Conservation (phyloP, 371 early-diverging fungal species). For the Mortierella sp. region DNA sequence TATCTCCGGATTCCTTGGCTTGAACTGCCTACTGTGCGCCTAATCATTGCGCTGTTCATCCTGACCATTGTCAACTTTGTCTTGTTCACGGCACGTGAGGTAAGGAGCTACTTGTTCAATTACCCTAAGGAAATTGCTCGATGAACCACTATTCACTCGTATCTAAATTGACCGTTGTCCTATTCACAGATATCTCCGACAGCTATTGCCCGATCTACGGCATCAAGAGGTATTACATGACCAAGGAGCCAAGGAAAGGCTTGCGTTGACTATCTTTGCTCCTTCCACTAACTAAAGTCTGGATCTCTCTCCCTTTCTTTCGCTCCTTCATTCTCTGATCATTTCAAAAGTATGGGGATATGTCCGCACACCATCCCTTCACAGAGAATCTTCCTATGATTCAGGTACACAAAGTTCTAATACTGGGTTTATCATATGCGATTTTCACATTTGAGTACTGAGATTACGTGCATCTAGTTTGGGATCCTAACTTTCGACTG, state of each 20-base stretch:
- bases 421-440: no score
- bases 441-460: no score
- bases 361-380: slow-evolving; percentile 16
- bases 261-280: no score
- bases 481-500: no score
- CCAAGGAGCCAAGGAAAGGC: no score
- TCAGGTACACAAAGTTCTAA: no score
- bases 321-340: background rate
- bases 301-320: background rate
- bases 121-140: background rate
- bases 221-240: slow-evolving; percentile 25
- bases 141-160: background rate
- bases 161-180: no score
- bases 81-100: slow-evolving; percentile 43
- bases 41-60: slow-evolving; percentile 33
- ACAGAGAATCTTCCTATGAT: no score
- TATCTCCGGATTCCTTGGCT: slow-evolving; percentile 51
- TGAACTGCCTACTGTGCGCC: slow-evolving; percentile 30
- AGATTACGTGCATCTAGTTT: no score
- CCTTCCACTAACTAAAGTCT: no score
- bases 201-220: slow-evolving; percentile 26
- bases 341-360: slow-evolving; percentile 30
- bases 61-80: slow-evolving; percentile 44
- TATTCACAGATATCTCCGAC: slow-evolving; percentile 26
- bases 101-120: background rate